Evolutionary conservation across 768 basidiomycete genomes (phyloP).

Genomic region (Filobasidium wieringae): DNA sequence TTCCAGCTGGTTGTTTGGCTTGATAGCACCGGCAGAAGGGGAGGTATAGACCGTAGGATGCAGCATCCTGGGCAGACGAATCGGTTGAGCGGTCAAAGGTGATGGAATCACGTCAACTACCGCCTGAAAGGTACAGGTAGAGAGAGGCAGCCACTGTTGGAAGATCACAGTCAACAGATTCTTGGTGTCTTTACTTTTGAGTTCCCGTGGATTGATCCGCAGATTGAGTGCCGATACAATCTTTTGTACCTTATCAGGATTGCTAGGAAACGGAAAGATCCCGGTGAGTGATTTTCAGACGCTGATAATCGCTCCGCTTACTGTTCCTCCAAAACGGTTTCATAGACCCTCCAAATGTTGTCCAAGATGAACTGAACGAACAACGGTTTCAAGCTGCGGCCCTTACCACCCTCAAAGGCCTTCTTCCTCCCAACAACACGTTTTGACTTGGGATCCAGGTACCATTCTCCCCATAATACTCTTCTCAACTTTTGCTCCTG

Average conservation of each 20-base stretch:
- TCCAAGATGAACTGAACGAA: conserved; percentile 97
- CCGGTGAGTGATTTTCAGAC: background rate
- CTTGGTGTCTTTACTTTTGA: conserved; percentile 80
- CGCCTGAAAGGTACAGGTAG: conserved; percentile 80
- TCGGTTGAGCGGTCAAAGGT: conserved; percentile 66
- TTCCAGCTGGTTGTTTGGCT: conserved; percentile 71
- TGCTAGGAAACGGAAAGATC: conserved; percentile 48
- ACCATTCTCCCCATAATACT: conserved; percentile 95
- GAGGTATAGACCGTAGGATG: conserved; percentile 57
- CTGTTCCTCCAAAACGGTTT: conserved; percentile 78
- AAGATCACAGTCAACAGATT: conserved; percentile 75
- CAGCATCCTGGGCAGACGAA: conserved; percentile 80
- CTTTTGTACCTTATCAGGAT: conserved; percentile 75
- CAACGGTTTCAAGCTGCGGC: conserved; percentile 76
- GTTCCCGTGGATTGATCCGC: conserved; percentile 73
- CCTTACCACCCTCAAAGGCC: conserved; percentile 46
- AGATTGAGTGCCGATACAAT: conserved; percentile 72
- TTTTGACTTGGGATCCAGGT: conserved; percentile 90
- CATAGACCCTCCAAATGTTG: conserved; percentile 94
- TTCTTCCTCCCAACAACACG: conserved; percentile 82
- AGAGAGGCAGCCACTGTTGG: conserved; percentile 90
- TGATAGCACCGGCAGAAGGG: conserved; percentile 41
- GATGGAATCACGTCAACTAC: conserved; percentile 89
- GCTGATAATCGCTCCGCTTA: conserved; percentile 46
- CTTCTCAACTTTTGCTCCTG: conserved; percentile 72